Percentiles rank a stretch among this genome's conserved stretches.
phyloP scores from a whole-genome alignment of 2,329 filamentous ascomycete species.

The Grosmannia huntii region DNA sequence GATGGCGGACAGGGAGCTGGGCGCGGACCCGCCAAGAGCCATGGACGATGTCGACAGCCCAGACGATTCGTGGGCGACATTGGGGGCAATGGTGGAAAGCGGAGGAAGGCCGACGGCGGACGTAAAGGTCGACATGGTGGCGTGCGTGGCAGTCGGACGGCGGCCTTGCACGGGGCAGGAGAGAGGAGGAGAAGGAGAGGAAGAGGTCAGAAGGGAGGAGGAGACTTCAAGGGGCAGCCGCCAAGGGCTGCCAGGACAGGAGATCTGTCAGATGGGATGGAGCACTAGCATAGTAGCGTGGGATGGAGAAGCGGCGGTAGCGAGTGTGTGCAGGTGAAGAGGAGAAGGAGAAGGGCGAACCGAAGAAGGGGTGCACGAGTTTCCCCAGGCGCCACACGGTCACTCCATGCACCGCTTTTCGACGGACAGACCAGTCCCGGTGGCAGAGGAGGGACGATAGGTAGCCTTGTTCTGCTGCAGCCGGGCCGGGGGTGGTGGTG shows the following conservation, averaged over 20 bases:
- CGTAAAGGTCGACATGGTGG: slow-evolving; percentile 9
- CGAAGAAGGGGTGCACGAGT: slow-evolving; percentile 1
- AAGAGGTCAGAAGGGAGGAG: neutral
- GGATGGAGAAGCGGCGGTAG: neutral
- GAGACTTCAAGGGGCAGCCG: slow-evolving; percentile 1
- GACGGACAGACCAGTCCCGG: neutral
- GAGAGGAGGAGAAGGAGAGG: neutral
- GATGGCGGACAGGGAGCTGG: neutral
- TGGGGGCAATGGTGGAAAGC: slow-evolving; percentile 8
- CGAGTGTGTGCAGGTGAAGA: neutral
- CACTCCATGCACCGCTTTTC: slow-evolving; percentile 3
- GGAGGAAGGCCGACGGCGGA: slow-evolving; percentile 9
- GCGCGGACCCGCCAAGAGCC: neutral
- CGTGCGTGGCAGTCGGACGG: neutral
- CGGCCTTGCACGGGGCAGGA: neutral
- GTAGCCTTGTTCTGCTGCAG: neutral
- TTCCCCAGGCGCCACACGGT: slow-evolving; percentile 1
- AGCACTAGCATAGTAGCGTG: slow-evolving; percentile 9
- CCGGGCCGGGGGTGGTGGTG: neutral
- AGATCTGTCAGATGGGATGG: slow-evolving; percentile 7
- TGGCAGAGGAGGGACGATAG: neutral
- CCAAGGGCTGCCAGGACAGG: slow-evolving; percentile 9
- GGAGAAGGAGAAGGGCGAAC: neutral
- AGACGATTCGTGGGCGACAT: slow-evolving; percentile 1
- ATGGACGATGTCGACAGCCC: neutral